Evolutionary conservation across 305 asterid genomes (phyloP).

Genomic region (Fraxinus platypoda): DNA sequence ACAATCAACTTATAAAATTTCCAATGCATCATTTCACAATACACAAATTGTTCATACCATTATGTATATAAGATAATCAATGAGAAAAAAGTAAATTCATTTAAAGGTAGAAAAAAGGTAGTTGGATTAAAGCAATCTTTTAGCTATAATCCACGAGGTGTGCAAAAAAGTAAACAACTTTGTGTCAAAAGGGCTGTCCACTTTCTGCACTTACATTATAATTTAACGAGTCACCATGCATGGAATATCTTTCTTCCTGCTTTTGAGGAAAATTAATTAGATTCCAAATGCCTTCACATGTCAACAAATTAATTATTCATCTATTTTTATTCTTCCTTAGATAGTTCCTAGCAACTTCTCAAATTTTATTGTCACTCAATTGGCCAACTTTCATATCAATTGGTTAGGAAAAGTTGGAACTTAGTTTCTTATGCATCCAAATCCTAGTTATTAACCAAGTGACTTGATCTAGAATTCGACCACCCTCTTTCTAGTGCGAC

Average conservation of each 20-base stretch:
- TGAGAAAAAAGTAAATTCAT: constrained; percentile 24
- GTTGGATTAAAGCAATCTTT: constrained; percentile 53
- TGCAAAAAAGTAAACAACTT: constrained; percentile 55
- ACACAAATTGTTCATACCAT: not conserved
- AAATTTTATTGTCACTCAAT: not conserved
- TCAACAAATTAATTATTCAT: constrained; percentile 15
- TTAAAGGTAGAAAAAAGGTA: constrained; percentile 51
- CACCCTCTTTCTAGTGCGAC: not conserved
- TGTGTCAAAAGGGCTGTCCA: constrained; percentile 98
- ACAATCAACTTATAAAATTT: not conserved
- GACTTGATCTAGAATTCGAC: not conserved
- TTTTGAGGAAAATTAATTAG: constrained; percentile 56
- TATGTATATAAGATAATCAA: constrained; percentile 19
- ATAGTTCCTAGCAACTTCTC: not conserved
- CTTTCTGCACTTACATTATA: constrained; percentile 58
- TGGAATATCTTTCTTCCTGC: constrained; percentile 60
- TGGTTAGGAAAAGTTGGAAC: not conserved
- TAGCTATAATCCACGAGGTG: constrained; percentile 56
- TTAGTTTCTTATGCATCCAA: not conserved
- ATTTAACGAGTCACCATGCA: constrained; percentile 33
- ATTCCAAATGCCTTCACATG: constrained; percentile 57
- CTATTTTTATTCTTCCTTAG: not conserved
- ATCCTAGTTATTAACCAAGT: not conserved
- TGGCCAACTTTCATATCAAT: not conserved
- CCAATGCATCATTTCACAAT: not conserved